Evolutionary conservation across 1,284 basidiomycete genomes (phyloP).

Genomic region (Cryptococcus neoformans): DNA sequence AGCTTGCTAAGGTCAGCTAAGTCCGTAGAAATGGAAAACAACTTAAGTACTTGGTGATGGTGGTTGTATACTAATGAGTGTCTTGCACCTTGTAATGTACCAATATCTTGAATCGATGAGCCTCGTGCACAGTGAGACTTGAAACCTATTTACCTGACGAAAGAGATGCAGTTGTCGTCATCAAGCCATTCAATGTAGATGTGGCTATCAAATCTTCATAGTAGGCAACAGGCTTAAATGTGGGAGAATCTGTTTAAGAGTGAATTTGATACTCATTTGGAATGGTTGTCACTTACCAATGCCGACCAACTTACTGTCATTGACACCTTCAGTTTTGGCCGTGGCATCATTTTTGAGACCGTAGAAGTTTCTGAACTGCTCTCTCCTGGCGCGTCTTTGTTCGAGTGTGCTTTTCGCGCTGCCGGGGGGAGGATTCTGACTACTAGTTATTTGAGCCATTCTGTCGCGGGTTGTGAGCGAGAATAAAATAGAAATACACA

Average conservation of each 20-base stretch:
- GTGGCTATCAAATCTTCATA: constrained; percentile 41
- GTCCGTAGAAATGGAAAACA: background rate
- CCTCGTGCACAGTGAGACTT: background rate
- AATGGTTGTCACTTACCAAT: constrained; percentile 21
- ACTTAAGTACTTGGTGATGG: constrained; percentile 42
- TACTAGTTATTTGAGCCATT: too few species aligned
- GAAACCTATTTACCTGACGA: constrained; percentile 23
- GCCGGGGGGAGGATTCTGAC: background rate
- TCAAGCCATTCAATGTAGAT: constrained; percentile 33
- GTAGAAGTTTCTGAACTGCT: constrained; percentile 43
- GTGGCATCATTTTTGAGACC: constrained; percentile 26
- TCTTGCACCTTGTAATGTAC: constrained; percentile 41
- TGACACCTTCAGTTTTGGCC: background rate
- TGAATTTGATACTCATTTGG: too few species aligned
- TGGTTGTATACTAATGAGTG: constrained; percentile 50
- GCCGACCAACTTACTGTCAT: constrained; percentile 14
- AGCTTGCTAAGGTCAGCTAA: constrained; percentile 20
- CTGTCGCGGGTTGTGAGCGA: too few species aligned
- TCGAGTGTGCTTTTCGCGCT: constrained; percentile 10
- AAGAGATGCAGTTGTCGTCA: constrained; percentile 32
- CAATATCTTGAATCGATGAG: constrained; percentile 28
- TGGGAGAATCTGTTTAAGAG: constrained; percentile 22
- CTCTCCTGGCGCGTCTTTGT: constrained; percentile 34
- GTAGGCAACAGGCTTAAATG: constrained; percentile 39
- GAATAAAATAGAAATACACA: too few species aligned